Conservation (phyloP, 768 basidiomycete species). For the Macrocybe gigantea region DNA sequence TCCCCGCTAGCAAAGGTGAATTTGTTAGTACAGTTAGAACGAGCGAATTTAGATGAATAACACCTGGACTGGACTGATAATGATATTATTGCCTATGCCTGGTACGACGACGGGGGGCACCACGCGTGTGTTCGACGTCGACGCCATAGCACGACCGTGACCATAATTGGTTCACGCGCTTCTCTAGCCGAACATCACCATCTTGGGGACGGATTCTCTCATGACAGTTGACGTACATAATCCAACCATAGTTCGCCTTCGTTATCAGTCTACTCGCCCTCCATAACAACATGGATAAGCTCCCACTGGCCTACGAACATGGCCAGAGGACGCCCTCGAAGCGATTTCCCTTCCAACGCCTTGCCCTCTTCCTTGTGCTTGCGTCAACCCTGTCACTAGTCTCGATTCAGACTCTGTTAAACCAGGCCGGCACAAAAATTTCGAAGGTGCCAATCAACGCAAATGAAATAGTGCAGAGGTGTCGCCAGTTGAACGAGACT, state of each 20-base stretch:
- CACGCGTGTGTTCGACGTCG: conserved; percentile 14
- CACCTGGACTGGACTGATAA: conserved; percentile 60
- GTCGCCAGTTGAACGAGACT: conserved; percentile 38
- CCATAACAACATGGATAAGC: no score
- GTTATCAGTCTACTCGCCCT: no score
- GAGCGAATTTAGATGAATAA: neutral
- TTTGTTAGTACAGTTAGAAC: conserved; percentile 1
- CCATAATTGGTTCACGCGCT: neutral
- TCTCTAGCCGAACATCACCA: conserved; percentile 1
- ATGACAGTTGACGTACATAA: no score
- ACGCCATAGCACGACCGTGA: conserved; percentile 9
- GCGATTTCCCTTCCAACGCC: no score
- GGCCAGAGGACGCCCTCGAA: no score
- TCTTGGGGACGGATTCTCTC: neutral
- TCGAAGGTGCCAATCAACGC: conserved; percentile 30
- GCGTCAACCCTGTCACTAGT: conserved; percentile 13
- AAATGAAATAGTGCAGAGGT: conserved; percentile 40
- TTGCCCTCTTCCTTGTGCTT: conserved; percentile 2
- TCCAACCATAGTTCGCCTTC: no score
- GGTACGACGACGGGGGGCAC: conserved; percentile 58
- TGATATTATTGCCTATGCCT: conserved; percentile 56
- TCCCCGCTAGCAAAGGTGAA: conserved; percentile 46
- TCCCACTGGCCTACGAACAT: no score
- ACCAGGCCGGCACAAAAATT: conserved; percentile 11
- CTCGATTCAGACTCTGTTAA: conserved; percentile 16